Evolutionary conservation across 345 rosid species (phyloP).

Genomic region (Corchorus olitorius): DNA sequence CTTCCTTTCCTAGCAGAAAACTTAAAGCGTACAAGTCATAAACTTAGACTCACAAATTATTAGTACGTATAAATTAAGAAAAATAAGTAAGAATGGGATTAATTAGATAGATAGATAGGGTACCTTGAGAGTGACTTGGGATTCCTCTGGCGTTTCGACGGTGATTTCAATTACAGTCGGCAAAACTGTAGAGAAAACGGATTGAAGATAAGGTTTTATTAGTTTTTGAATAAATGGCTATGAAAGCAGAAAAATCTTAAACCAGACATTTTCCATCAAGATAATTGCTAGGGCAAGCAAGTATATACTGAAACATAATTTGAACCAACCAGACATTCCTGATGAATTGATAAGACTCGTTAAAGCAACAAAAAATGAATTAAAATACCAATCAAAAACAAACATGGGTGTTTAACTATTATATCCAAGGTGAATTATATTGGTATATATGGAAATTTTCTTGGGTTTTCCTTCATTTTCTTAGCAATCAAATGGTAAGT

Average conservation of each 20-base stretch:
- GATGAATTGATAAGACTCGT: not conserved
- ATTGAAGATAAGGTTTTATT: not conserved
- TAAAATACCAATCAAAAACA: not conserved
- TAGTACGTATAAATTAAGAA: not conserved
- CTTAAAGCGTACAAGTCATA: too few relatives aligned
- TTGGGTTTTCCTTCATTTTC: slow-evolving; percentile 23
- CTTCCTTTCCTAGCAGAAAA: too few relatives aligned
- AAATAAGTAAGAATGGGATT: not conserved
- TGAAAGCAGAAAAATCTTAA: not conserved
- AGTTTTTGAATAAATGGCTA: not conserved
- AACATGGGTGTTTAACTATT: not conserved
- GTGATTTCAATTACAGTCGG: slow-evolving; percentile 75
- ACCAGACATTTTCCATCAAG: not conserved
- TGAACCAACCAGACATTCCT: slow-evolving; percentile 10
- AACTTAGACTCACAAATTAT: too few relatives aligned
- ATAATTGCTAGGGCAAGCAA: not conserved
- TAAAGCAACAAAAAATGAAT: not conserved
- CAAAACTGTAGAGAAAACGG: slow-evolving; percentile 46
- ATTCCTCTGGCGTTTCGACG: slow-evolving; percentile 76
- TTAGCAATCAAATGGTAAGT: slow-evolving; percentile 21
- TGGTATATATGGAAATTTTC: not conserved
- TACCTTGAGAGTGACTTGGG: slow-evolving; percentile 86
- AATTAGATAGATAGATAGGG: not conserved
- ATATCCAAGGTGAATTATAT: not conserved
- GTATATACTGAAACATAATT: not conserved